Percentiles rank a stretch among this genome's conserved stretches.
Evolutionary conservation across 2,329 filamentous ascomycete species (phyloP).

Genomic region (Tolypocladium paradoxum): DNA sequence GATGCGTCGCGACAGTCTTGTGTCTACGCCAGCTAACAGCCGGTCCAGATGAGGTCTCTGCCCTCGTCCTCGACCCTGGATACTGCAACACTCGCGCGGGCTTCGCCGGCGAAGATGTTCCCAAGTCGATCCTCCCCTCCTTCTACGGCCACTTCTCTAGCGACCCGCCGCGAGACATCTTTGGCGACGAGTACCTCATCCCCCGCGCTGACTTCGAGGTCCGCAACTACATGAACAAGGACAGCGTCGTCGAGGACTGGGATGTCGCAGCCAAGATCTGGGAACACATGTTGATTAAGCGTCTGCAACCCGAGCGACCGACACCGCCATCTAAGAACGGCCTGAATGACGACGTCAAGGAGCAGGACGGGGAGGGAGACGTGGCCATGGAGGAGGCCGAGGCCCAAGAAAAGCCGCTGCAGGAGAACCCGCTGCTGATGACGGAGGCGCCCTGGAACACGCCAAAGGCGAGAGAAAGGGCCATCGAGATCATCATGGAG

Average conservation of each 20-base stretch:
- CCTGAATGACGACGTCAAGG: conserved; percentile 56
- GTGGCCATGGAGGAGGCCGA: conserved; percentile 45
- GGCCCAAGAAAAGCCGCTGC: conserved; percentile 63
- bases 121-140: conserved; percentile 85
- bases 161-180: conserved; percentile 47
- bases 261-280: conserved; percentile 80
- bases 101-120: conserved; percentile 94
- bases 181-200: conserved; percentile 83
- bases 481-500: conserved; percentile 94
- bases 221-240: conserved; percentile 81
- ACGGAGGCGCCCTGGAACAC: conserved; percentile 92
- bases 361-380: conserved; percentile 51
- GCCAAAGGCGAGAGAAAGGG: conserved; percentile 79
- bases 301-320: conserved; percentile 67
- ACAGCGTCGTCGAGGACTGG: conserved; percentile 93
- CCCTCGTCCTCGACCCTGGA: conserved; percentile 90
- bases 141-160: conserved; percentile 61
- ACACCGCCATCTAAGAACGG: conserved; percentile 65
- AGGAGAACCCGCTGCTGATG: conserved; percentile 84
- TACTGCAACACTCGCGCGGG: conserved; percentile 86
- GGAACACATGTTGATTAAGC: conserved; percentile 85
- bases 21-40: not conserved
- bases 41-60: conserved; percentile 80
- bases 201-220: conserved; percentile 70
- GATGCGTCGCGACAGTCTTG: not conserved